Evolutionary conservation across 2,329 filamentous ascomycete species (phyloP), one percentile per base, ranked within the genome.

Genomic region (Fusarium tuaranense): DNA sequence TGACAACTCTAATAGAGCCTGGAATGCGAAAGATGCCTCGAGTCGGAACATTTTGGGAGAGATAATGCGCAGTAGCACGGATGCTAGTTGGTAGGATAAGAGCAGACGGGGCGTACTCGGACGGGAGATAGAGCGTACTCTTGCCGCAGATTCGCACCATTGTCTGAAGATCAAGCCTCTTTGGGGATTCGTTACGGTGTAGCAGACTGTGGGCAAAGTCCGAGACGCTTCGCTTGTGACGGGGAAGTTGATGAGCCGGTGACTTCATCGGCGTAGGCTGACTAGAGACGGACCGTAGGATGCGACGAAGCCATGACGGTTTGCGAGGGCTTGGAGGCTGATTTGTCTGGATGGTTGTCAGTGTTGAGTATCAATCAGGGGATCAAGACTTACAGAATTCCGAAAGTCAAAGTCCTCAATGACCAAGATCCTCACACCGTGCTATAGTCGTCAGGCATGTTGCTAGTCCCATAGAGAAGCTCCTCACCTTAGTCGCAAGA

Each of bases 21-120:
- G 91, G 87, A 48, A 92, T 87, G 9, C 91, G 87, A 70, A 93
- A 93, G 9, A 93, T 82, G 1, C 92, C 92, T 39, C 87, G 86
- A 3, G 88, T 88, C 9, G 85, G 83, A 0, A 84, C 83, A 72
- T 92, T 83, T 58, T 92, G 88, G 4, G 90, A 85, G 12, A 93
- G 85, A 78, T 90, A 87, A 72, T 92, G 89, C n/a, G 89, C 90
- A 10, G 89, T 91, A 12, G 92, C 91, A 53, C 91, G 89, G 59
- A 93, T 86, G 73, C 91, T 92, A 5, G 91, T 92, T 10, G 92
- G 92, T 34, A 93, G 82, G 20, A 88, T 82, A 30, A 93, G 81
- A 27, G 87, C 87, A 20, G 87, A 85, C 1, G 90, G 87, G 5
- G 90, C 84, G 75, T 92, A 89, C 63, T 91, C 90, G 4, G 84